Evolutionary conservation across 805 yeast species (phyloP).

Genomic region (Pichia deserticola): DNA sequence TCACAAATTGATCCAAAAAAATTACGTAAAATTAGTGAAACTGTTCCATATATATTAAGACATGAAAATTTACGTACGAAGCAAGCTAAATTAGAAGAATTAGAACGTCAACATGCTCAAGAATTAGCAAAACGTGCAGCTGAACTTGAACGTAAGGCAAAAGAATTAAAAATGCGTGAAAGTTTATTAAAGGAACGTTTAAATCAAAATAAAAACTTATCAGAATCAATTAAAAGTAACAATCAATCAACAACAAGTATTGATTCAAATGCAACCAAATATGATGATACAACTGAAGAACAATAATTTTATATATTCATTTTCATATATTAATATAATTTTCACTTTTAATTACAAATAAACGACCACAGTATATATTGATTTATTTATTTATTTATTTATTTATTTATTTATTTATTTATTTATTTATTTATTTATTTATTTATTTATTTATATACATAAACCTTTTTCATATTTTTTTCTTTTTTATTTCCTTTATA

Average conservation of each 20-base stretch:
- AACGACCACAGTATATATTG: too few relatives aligned
- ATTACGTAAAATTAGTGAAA: slow-evolving; percentile 70
- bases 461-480: too few relatives aligned
- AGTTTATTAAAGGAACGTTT: slow-evolving; percentile 39
- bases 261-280: not conserved
- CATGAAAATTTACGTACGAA: slow-evolving; percentile 69
- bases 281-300: not conserved
- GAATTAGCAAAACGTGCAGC: slow-evolving; percentile 71
- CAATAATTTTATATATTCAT: too few relatives aligned
- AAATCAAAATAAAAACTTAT: not conserved
- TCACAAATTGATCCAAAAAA: slow-evolving; percentile 43
- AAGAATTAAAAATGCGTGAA: slow-evolving; percentile 62
- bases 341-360: too few relatives aligned
- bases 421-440: not conserved
- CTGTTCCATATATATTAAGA: slow-evolving; percentile 76
- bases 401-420: too few relatives aligned
- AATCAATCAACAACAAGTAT: not conserved
- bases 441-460: too few relatives aligned
- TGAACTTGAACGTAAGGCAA: slow-evolving; percentile 67
- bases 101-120: slow-evolving; percentile 70
- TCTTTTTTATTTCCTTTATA: not conserved
- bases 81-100: slow-evolving; percentile 70
- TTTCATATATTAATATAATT: too few relatives aligned
- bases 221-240: not conserved
- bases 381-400: too few relatives aligned